Percentiles rank a stretch among this genome's conserved stretches.
These are phyloP conservation scores for Fusarium algeriense DNA, from an alignment of 2,329 filamentous ascomycete species.

Conservation along the genomic window DNA sequence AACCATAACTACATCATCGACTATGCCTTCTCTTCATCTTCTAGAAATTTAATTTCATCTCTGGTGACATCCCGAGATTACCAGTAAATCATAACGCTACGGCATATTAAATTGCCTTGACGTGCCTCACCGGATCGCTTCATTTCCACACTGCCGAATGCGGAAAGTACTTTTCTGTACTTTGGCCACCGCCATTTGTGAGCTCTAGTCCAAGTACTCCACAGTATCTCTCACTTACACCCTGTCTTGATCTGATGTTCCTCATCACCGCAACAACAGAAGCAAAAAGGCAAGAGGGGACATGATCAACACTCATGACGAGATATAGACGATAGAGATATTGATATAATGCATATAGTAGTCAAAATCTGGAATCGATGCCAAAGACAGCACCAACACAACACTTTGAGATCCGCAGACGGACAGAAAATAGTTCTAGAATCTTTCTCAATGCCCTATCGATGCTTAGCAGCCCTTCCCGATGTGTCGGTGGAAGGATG, in stretches of 20 bases:
- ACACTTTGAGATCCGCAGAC: background rate
- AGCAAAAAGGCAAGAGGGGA: constrained; percentile 6
- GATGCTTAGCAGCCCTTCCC: constrained; percentile 1
- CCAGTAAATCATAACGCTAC: constrained; percentile 26
- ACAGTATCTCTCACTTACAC: constrained; percentile 34
- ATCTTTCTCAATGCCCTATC: background rate
- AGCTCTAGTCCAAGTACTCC: background rate
- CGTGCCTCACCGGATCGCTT: constrained; percentile 25
- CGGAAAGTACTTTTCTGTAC: constrained; percentile 32
- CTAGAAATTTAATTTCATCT: constrained; percentile 24
- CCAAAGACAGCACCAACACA: background rate
- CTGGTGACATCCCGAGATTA: constrained; percentile 34
- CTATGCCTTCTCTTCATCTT: background rate
- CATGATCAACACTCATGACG: background rate
- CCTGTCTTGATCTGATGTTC: constrained; percentile 25
- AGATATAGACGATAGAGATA: background rate
- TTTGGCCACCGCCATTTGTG: background rate
- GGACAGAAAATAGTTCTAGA: constrained; percentile 11
- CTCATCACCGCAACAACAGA: constrained; percentile 40
- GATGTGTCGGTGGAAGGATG: constrained; percentile 2
- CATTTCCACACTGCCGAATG: constrained; percentile 39
- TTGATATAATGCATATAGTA: background rate
- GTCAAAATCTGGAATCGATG: constrained; percentile 4
- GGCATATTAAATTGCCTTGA: constrained; percentile 36
- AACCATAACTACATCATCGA: background rate